Conservation (phyloP, 306 rosid species). For the Vachellia pachyceras region DNA sequence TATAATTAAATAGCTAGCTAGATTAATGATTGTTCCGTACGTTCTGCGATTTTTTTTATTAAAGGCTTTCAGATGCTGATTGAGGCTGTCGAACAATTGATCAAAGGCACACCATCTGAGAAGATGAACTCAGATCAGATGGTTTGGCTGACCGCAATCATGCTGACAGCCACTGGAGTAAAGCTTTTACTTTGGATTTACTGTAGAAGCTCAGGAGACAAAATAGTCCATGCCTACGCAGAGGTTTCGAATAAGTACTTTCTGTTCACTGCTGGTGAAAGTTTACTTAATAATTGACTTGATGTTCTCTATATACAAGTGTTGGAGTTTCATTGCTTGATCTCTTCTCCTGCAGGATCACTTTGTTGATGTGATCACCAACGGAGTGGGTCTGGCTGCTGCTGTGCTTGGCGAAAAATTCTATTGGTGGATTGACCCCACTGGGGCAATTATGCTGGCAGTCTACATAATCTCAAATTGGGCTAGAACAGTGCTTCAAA, state of each 20-base stretch:
- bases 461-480: conserved; percentile 61
- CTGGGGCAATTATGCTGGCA: conserved; percentile 66
- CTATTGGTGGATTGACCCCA: conserved; percentile 75
- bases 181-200: conserved; percentile 69
- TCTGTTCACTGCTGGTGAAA: background rate
- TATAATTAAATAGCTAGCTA: background rate
- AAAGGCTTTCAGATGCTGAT: conserved; percentile 62
- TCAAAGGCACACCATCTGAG: conserved; percentile 47
- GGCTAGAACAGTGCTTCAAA: conserved; percentile 66
- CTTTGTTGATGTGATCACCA: conserved; percentile 74
- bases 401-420: conserved; percentile 67
- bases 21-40: background rate
- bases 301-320: background rate
- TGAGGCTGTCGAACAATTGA: conserved; percentile 58
- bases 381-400: conserved; percentile 62
- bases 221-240: conserved; percentile 69
- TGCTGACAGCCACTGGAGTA: conserved; percentile 55
- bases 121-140: conserved; percentile 51
- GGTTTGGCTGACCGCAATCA: conserved; percentile 54
- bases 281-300: background rate
- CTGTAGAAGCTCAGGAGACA: conserved; percentile 64
- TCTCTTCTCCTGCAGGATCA: conserved; percentile 59
- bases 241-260: conserved; percentile 40
- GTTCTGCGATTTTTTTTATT: background rate
- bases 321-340: background rate